Conservation (phyloP, 306 rosid genomes). For the Cercis canadensis region DNA sequence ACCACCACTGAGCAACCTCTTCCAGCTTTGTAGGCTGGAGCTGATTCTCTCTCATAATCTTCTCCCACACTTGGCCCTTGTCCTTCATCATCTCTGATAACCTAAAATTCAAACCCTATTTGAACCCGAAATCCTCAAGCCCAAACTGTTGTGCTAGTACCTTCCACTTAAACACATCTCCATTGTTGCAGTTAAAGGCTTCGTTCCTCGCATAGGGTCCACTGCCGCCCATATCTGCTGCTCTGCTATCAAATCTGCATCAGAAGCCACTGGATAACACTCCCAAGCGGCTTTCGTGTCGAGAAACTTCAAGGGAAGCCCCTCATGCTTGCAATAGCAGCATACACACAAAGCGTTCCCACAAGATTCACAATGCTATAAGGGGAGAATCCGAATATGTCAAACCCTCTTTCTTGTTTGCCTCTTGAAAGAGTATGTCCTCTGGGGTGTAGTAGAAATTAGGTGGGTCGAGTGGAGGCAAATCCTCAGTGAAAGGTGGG, state of each 20-base stretch:
- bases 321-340: constrained; percentile 56
- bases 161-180: constrained; percentile 57
- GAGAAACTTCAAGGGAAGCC: constrained; percentile 44
- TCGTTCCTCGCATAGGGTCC: background rate
- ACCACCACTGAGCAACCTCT: constrained; percentile 47
- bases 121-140: constrained; percentile 52
- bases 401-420: constrained; percentile 45
- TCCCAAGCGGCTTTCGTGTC: constrained; percentile 47
- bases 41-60: constrained; percentile 47
- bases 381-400: constrained; percentile 64
- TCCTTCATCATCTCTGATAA: constrained; percentile 48
- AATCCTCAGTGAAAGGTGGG: too few relatives aligned
- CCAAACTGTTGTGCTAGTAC: constrained; percentile 50
- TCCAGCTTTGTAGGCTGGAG: constrained; percentile 41
- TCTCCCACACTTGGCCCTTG: constrained; percentile 46
- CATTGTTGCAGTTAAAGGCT: constrained; percentile 8
- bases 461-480: too few relatives aligned
- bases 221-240: background rate
- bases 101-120: constrained; percentile 36
- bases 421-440: too few relatives aligned
- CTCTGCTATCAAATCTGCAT: constrained; percentile 46
- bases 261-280: constrained; percentile 39
- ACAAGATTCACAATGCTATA: constrained; percentile 48
- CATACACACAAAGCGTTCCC: constrained; percentile 52
- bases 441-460: too few relatives aligned